Evolutionary conservation across 805 yeast genomes (phyloP).

Genomic region (Lipomyces mesembrius): DNA sequence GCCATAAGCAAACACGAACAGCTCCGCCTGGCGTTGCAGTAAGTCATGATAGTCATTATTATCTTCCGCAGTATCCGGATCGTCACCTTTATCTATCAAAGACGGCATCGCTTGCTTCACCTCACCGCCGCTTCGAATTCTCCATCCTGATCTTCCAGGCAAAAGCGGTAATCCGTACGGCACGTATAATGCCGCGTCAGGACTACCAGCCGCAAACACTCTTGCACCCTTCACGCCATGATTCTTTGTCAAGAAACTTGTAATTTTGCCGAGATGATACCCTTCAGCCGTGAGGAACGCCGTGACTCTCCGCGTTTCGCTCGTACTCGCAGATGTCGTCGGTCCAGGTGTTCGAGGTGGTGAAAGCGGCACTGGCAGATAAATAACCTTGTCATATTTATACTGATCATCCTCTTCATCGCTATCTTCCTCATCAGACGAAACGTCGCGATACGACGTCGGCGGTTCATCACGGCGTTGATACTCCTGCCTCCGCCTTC

Average conservation of each 20-base stretch:
- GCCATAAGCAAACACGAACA: slow-evolving; percentile 89
- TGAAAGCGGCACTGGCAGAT: slow-evolving; percentile 12
- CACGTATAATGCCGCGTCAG: slow-evolving; percentile 87
- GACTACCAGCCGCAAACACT: slow-evolving; percentile 52
- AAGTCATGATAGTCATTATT: slow-evolving; percentile 22
- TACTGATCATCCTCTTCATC: slow-evolving; percentile 7
- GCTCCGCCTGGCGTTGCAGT: slow-evolving; percentile 61
- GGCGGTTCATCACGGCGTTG: not conserved
- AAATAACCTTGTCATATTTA: slow-evolving; percentile 8
- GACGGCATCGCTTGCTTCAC: not conserved
- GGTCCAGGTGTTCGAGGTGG: not conserved
- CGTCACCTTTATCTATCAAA: slow-evolving; percentile 49
- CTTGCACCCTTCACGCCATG: slow-evolving; percentile 83
- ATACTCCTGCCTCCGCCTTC: slow-evolving; percentile 6
- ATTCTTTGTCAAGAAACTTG: slow-evolving; percentile 64
- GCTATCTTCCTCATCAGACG: not conserved
- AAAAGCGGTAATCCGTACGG: slow-evolving; percentile 85
- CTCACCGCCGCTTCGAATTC: slow-evolving; percentile 60
- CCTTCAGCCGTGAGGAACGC: slow-evolving; percentile 91
- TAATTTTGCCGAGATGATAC: slow-evolving; percentile 65
- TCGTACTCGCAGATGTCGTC: not conserved
- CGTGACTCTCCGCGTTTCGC: slow-evolving; percentile 62
- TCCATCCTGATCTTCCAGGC: slow-evolving; percentile 69
- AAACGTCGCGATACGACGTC: not conserved
- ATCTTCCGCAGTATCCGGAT: slow-evolving; percentile 14